Evolutionary conservation across 2,329 filamentous ascomycete species (phyloP), one percentile per base, ranked within the genome.

Genomic region (Cryphonectria japonica): DNA sequence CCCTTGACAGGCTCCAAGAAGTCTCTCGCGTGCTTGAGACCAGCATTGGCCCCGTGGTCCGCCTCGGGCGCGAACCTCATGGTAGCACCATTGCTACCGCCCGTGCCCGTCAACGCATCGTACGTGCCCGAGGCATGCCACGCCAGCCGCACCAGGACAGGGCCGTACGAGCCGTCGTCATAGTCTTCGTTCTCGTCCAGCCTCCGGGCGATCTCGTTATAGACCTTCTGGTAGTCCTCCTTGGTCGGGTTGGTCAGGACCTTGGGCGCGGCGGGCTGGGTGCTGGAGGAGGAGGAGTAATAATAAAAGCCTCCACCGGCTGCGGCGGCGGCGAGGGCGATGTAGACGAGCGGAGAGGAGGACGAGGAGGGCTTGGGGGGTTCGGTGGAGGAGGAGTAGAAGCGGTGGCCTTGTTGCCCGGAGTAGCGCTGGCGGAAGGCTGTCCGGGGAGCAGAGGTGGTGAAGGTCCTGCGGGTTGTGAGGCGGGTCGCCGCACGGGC

Each of bases 91-190:
- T 98, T 97, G 86, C 92, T 95, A 76, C 95, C 95, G 78, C 95
- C 96, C 62, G 95, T 98, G 75, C 88, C 88, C 37, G 95, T 97
- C 79, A 89, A 88, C 84, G 92, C 92, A 80, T 98, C 95, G 79
- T 92, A 98, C 77, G 95, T 99, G 76, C 95, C 95, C 76, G 91
- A 94, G 75, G 92, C 91, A 85, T 98, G 96, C 95, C 96, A 98
- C 73, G 94, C 95, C 76, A 98, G 88, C 78, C 95, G 90, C 74
- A 98, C 84, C 70, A 98, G 86, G 73, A 98, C 94, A 39, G 95
- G 96, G 70, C 94, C 95, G 80, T 97, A 98, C 85, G 92, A 96
- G 76, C 96, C 95, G 81, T 99, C 95, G 78, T 98, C 95, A 81
- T 98, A 98, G 76, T 98, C 92, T 77, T 96, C 93, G 80, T 97